Conservation (phyloP, 495 filamentous ascomycete genomes). For the Hyaloscypha bicolor region DNA sequence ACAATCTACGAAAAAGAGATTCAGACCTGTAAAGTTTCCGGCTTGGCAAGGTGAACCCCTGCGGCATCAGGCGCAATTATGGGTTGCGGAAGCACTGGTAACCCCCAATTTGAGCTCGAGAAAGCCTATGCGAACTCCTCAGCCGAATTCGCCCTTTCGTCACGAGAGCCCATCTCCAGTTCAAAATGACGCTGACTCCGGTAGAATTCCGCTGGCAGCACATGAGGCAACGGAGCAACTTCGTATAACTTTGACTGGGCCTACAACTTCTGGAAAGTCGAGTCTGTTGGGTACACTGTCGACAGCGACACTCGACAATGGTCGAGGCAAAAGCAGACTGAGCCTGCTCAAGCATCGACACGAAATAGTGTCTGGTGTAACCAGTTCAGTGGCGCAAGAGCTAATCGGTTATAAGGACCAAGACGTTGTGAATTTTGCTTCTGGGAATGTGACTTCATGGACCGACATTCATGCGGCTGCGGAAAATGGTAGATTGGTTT, state of each 20-base stretch:
- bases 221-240: slow-evolving; percentile 66
- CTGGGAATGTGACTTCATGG: slow-evolving; percentile 88
- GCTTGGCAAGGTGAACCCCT: not conserved
- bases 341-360: slow-evolving; percentile 92
- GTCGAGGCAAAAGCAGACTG: slow-evolving; percentile 82
- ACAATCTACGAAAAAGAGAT: not conserved
- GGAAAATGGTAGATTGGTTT: slow-evolving; percentile 69
- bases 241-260: slow-evolving; percentile 86
- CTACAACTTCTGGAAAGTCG: slow-evolving; percentile 93
- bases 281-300: slow-evolving; percentile 87
- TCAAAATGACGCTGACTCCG: slow-evolving; percentile 2
- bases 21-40: not conserved
- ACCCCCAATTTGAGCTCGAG: slow-evolving; percentile 54
- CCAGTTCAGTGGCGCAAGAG: slow-evolving; percentile 91
- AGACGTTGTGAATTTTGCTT: slow-evolving; percentile 80
- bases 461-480: slow-evolving; percentile 84
- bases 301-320: slow-evolving; percentile 87
- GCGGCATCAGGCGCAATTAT: slow-evolving; percentile 60
- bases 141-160: not conserved
- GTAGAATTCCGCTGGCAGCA: slow-evolving; percentile 29
- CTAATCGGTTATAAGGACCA: slow-evolving; percentile 74
- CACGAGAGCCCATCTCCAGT: slow-evolving; percentile 10
- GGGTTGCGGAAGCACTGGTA: slow-evolving; percentile 86
- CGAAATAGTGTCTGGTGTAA: slow-evolving; percentile 87
- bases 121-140: not conserved